Evolutionary conservation across 805 yeast genomes (phyloP), one percentile per base, ranked within the genome.

Genomic region (Saturnispora quitensis): DNA sequence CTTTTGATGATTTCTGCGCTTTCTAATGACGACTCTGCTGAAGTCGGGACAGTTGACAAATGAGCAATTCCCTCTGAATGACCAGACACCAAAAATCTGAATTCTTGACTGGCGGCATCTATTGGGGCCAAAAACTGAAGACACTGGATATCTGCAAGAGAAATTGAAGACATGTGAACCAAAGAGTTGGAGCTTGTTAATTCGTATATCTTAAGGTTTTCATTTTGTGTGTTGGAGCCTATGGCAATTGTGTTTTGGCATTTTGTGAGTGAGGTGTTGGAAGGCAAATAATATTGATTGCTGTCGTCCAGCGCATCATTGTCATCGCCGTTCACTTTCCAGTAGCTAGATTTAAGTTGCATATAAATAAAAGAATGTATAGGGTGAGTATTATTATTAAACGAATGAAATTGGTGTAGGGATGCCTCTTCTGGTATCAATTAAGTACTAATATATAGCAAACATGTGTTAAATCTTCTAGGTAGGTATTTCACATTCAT

Each of bases 11-110:
- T 84, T 63, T 82, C 88, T 0, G 97, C 96, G 51, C 75, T 71
- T 24, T 74, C 64, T 22, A 68, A 64, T 3, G 60, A 74, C 2
- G 56, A 31, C 28, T 53, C 51, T 5, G 68, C 70, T 8, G 70
- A 61, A 25, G 68, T 63, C 1, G 95, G 93, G 8, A 89, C 73
- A 17, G 84, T 71, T 3, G 87, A 78, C 53, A 89, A 64, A 65
- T 90, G 87, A 0, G 82, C 87, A 50, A 76, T 69, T 2, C 97
- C 97, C 53, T 80, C 78, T 48, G 75, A 76, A 63, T 89, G 93
- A 10, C 96, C 96, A 0, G 95, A 75, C n/a, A 81, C 61, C 44
- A 84, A 62, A 36, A 71, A 67, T 28, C 72, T 69, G 35, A 72
- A 65, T 22, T 63, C 64, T 38, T 68, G 63, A 3, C 74, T 56